phyloP scores from a whole-genome alignment of 1,284 basidiomycete genomes.

The Mycena citricolor region DNA sequence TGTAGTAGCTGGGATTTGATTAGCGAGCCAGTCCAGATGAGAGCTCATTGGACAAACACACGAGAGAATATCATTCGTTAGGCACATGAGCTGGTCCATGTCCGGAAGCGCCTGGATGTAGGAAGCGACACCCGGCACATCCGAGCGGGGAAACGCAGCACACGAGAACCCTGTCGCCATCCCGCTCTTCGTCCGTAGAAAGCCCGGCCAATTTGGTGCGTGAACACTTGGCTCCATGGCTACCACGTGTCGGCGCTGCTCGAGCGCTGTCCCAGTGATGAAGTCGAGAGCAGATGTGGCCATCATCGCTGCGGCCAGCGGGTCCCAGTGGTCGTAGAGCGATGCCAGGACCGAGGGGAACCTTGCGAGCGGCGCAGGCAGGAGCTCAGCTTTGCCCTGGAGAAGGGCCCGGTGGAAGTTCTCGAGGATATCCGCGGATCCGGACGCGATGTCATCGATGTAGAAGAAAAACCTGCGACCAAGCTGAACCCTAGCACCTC shows the following conservation, averaged over 20 bases:
- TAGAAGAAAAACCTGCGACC: constrained; percentile 12
- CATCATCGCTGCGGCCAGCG: constrained; percentile 2
- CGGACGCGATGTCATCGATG: constrained; percentile 1
- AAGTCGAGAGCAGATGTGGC: constrained; percentile 1
- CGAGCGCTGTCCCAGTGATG: constrained; percentile 4
- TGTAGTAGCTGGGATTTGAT: constrained; percentile 17
- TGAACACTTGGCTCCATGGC: too few relatives aligned
- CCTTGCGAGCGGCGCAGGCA: neutral
- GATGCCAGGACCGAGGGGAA: neutral
- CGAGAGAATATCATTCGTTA: constrained; percentile 16
- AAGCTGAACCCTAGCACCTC: too few relatives aligned
- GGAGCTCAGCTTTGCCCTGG: neutral
- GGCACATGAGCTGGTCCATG: constrained; percentile 3
- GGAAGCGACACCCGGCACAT: constrained; percentile 4
- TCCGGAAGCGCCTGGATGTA: constrained; percentile 13
- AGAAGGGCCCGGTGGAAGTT: neutral
- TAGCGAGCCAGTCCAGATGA: neutral
- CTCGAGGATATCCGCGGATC: neutral
- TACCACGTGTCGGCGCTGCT: neutral
- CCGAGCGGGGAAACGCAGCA: constrained; percentile 3
- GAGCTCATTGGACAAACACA: neutral
- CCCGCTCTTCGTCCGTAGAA: constrained; percentile 13
- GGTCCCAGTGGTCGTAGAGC: constrained; percentile 11
- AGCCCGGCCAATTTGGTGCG: constrained; percentile 4
- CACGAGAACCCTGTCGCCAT: constrained; percentile 1